A percentile compares a stretch with the other conserved stretches of the same genome.
These are phyloP conservation scores for Candida dubliniensis DNA, from an alignment of 1,139 yeast genomes.

Conservation along the genomic window DNA sequence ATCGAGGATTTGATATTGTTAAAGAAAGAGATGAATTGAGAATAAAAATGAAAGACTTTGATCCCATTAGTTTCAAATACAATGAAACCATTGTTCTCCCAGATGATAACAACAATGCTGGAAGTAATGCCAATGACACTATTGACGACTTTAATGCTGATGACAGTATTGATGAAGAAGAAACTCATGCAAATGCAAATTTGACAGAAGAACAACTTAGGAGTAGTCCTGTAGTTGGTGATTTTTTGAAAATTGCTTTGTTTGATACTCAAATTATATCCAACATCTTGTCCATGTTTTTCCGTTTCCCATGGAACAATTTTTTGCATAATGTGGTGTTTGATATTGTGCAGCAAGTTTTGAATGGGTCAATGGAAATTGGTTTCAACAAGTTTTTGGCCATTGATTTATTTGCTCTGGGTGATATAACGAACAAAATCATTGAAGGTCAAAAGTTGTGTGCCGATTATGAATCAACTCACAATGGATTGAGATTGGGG, in stretches of 20 bases:
- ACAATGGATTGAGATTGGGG: slow-evolving; percentile 77
- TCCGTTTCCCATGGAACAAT: slow-evolving; percentile 96
- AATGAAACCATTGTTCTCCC: slow-evolving; percentile 47
- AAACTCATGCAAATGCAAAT: slow-evolving; percentile 55
- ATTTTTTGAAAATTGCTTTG: slow-evolving; percentile 78
- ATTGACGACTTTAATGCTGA: slow-evolving; percentile 48
- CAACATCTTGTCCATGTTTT: slow-evolving; percentile 78
- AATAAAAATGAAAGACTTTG: slow-evolving; percentile 43
- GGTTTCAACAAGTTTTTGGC: slow-evolving; percentile 85
- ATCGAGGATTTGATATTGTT: slow-evolving; percentile 78
- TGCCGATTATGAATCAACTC: slow-evolving; percentile 59
- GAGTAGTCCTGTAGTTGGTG: slow-evolving; percentile 82
- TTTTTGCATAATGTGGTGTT: slow-evolving; percentile 96
- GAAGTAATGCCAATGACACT: slow-evolving; percentile 39
- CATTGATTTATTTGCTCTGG: slow-evolving; percentile 78
- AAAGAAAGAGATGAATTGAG: slow-evolving; percentile 73
- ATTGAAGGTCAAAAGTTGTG: slow-evolving; percentile 81
- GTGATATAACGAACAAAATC: slow-evolving; percentile 74
- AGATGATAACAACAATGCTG: slow-evolving; percentile 17
- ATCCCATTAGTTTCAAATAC: slow-evolving; percentile 49
- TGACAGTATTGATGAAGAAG: slow-evolving; percentile 33
- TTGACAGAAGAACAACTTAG: slow-evolving; percentile 61
- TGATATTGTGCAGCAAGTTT: slow-evolving; percentile 93
- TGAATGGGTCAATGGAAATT: slow-evolving; percentile 93
- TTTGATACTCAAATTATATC: slow-evolving; percentile 80